Evolutionary conservation across 208 protist genomes (phyloP).

Genomic region (Phytomonas francai): DNA sequence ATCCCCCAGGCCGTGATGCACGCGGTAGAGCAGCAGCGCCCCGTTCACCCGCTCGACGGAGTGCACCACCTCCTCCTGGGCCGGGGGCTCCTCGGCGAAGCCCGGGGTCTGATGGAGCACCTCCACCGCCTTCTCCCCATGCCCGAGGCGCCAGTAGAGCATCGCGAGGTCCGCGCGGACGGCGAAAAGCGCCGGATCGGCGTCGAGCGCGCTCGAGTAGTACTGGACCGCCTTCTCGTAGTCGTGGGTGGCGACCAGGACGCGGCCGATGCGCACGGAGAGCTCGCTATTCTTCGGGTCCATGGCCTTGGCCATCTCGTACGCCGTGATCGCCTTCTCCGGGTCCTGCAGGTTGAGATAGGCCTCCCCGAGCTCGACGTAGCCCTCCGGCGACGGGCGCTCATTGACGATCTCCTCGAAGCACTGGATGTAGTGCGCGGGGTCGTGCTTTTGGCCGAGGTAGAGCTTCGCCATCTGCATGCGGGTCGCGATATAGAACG

Average conservation of each 20-base stretch:
- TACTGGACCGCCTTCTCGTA: constrained; percentile 89
- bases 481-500: constrained; percentile 76
- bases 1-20: constrained; percentile 13
- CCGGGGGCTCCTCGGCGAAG: constrained; percentile 10
- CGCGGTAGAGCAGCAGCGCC: constrained; percentile 79
- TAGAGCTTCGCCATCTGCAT: constrained; percentile 88
- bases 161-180: constrained; percentile 88
- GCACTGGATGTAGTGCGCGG: constrained; percentile 69
- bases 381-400: constrained; percentile 58
- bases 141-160: constrained; percentile 84
- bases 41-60: constrained; percentile 81
- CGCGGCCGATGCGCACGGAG: constrained; percentile 87
- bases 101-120: constrained; percentile 49
- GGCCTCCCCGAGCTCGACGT: constrained; percentile 82
- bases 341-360: constrained; percentile 85
- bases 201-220: constrained; percentile 77
- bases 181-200: constrained; percentile 51
- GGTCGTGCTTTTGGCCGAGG: constrained; percentile 75
- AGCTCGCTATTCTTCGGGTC: constrained; percentile 78
- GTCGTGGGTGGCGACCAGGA: constrained; percentile 91
- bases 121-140: constrained; percentile 46
- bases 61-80: constrained; percentile 22
- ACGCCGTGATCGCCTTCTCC: constrained; percentile 86
- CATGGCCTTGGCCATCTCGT: constrained; percentile 70
- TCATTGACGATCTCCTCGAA: constrained; percentile 88